Percentiles rank a stretch among this genome's conserved stretches.
phyloP scores from a whole-genome alignment of 106 monocot genomes.

The Apostasia shenzhenica region DNA sequence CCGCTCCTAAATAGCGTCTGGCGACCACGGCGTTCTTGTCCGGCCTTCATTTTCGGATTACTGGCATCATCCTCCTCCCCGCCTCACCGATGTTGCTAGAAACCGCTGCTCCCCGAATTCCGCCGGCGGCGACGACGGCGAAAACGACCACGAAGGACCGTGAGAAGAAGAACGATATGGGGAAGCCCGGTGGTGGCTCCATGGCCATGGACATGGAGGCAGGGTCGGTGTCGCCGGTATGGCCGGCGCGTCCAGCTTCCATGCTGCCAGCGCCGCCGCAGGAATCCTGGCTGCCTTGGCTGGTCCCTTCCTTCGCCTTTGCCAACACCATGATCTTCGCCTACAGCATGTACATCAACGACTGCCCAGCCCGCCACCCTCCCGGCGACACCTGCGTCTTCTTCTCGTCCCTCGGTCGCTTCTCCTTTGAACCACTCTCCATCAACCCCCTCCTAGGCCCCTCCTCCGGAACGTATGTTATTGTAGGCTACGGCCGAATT shows the following conservation, averaged over 20 bases:
- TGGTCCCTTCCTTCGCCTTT: conserved; percentile 39
- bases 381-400: conserved; percentile 20
- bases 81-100: neutral
- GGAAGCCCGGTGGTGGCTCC: neutral
- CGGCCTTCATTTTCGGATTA: neutral
- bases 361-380: conserved; percentile 45
- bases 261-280: neutral
- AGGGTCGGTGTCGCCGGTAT: neutral
- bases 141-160: no score
- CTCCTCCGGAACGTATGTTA: conserved; percentile 53
- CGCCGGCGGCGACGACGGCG: no score
- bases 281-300: conserved; percentile 46
- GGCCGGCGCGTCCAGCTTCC: neutral
- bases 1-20: neutral
- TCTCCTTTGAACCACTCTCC: conserved; percentile 70
- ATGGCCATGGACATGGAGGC: neutral
- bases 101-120: no score
- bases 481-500: neutral
- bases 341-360: conserved; percentile 72
- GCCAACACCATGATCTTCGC: conserved; percentile 47
- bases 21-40: neutral
- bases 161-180: neutral
- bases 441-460: conserved; percentile 86
- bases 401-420: conserved; percentile 48
- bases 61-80: no score